phyloP scores from a whole-genome alignment of 2,329 filamentous ascomycete genomes.

The Xylaria sp. region DNA sequence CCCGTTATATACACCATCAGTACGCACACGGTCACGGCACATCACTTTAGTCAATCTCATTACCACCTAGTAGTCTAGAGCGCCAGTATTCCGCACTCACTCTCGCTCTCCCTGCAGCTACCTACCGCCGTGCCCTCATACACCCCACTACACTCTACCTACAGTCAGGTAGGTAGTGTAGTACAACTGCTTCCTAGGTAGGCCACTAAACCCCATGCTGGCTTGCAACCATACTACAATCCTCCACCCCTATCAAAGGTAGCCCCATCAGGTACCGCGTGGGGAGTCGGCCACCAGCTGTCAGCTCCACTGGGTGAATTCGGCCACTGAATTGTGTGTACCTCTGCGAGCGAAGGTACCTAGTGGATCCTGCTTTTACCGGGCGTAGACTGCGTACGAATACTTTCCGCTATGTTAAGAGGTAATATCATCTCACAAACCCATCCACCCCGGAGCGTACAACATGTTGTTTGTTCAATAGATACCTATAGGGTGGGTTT shows the following conservation, averaged over 20 bases:
- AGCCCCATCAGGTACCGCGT: too few species aligned
- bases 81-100: conserved; percentile 38
- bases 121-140: neutral
- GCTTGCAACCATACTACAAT: neutral
- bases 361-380: too few species aligned
- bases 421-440: neutral
- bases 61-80: neutral
- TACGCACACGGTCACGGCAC: conserved; percentile 18
- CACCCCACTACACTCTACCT: neutral
- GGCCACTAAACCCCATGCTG: neutral
- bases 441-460: neutral
- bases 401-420: neutral
- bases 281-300: too few species aligned
- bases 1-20: neutral
- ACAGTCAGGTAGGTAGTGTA: neutral
- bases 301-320: too few species aligned
- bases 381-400: too few species aligned
- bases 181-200: neutral
- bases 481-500: neutral
- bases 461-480: neutral
- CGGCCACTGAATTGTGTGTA: too few species aligned
- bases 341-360: too few species aligned
- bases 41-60: conserved; percentile 19
- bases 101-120: conserved; percentile 23
- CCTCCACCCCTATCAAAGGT: too few species aligned